Evolutionary conservation across 1,284 basidiomycete species (phyloP), one percentile per base, ranked within the genome.

Genomic region (Exobasidium cylindrosporum): DNA sequence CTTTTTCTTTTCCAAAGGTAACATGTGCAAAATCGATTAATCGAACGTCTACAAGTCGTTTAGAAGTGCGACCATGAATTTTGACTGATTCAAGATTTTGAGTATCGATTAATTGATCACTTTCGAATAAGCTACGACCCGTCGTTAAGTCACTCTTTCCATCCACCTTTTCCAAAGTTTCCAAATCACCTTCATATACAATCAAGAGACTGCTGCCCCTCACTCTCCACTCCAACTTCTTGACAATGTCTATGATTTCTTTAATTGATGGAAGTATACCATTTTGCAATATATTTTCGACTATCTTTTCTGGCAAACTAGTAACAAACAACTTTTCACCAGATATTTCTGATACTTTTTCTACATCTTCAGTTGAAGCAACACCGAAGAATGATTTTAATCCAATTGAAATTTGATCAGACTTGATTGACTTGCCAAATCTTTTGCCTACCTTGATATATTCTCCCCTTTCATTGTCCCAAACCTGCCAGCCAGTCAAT

Each of bases 1-100:
- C 94, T 71, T 87, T 78, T 0, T 89, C 91, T 0, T 86, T 84
- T 1, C 82, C 84, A 7, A 89, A 70, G 35, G 84, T 83, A 3
- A 92, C 89, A 80, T 97, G 95, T 2, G 92, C 94, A 80, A 97
- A 97, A 82, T 97, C 94, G 64, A 97, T 97, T 66, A 96, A 81
- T 63, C 88, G 88, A 61, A 95, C 83, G 7, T 84, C 82, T 67
- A 85, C 73, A 40, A 78, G 77, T 57, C 79, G 80, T 6, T 70
- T 71, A 13, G 73, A 81, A 58, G 2, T 79, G 74, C 3, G 82
- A 78, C 1, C 79, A 6, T 28, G 10, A 21, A 13, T n/a, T 5
- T 17, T 10, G 44, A 6, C 57, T 14, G 6, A 5, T 57, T 13
- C 11, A 30, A 29, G 57, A 17, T 50, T 17, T 1, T 78, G 11